Evolutionary conservation across 2,329 filamentous ascomycete species (phyloP).

Genomic region (Paramyrothecium roridum): DNA sequence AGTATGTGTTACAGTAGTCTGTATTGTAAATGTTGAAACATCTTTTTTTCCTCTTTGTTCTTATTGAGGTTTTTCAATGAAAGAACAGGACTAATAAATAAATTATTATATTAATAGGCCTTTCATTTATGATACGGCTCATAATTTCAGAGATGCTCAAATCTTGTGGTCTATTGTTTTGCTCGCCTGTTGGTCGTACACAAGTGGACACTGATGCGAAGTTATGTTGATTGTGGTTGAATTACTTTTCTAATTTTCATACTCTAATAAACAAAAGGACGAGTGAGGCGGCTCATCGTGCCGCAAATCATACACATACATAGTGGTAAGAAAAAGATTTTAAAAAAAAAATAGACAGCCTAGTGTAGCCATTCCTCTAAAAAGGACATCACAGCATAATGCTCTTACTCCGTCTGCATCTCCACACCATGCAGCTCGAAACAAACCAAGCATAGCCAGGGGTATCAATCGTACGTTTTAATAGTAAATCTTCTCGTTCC

Average conservation of each 20-base stretch:
- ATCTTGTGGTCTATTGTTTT: no score
- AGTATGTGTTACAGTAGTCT: no score
- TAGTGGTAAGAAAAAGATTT: neutral
- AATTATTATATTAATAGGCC: no score
- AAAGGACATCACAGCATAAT: neutral
- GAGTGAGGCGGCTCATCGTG: neutral
- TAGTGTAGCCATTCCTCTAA: neutral
- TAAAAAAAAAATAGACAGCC: neutral
- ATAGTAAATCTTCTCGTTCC: slow-evolving; percentile 42
- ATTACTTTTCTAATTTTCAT: neutral
- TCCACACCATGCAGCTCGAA: neutral
- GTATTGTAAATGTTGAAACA: no score
- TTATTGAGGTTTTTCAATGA: no score
- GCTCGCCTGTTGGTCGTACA: no score
- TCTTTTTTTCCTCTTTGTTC: no score
- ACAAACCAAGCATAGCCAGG: neutral
- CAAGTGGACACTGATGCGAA: neutral
- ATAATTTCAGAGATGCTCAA: no score
- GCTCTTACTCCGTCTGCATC: neutral
- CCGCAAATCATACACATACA: neutral
- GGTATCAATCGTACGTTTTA: slow-evolving; percentile 25
- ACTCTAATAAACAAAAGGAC: neutral
- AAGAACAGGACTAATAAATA: no score
- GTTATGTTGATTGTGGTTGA: neutral
- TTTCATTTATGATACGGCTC: no score